phyloP scores from a whole-genome alignment of 75 land plant genomes.

The Cunninghamia lanceolata region DNA sequence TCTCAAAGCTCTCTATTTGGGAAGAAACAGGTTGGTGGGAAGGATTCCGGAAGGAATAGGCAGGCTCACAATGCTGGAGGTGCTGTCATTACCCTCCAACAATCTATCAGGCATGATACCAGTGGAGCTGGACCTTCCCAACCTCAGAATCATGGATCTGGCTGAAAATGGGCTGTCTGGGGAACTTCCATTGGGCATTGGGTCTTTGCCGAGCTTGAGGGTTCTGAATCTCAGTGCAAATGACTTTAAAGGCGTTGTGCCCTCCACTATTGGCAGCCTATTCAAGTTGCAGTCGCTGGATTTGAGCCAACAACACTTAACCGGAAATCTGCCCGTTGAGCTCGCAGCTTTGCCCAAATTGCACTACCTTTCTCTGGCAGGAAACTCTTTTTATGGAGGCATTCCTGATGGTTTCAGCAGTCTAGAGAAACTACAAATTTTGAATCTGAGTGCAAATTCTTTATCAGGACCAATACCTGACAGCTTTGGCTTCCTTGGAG shows the following conservation, averaged over 20 bases:
- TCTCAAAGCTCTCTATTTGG: conserved; percentile 32
- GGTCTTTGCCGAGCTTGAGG: conserved; percentile 27
- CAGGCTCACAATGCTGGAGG: conserved; percentile 21
- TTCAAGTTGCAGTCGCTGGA: conserved; percentile 53
- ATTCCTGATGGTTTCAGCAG: conserved; percentile 67
- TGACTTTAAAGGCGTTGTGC: conserved; percentile 57
- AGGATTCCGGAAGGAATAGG: conserved; percentile 30
- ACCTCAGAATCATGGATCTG: conserved; percentile 49
- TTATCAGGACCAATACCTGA: conserved; percentile 62
- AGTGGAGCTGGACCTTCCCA: conserved; percentile 35
- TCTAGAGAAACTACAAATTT: conserved; percentile 30
- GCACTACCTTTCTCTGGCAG: conserved; percentile 44
- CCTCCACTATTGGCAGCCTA: conserved; percentile 51
- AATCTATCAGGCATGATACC: conserved; percentile 43
- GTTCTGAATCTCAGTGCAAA: conserved; percentile 64
- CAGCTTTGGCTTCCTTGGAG: conserved; percentile 51
- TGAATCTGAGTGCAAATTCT: conserved; percentile 48
- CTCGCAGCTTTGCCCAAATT: conserved; percentile 63
- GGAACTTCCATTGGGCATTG: conserved; percentile 42
- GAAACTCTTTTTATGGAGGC: conserved; percentile 52
- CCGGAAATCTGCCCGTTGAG: conserved; percentile 60
- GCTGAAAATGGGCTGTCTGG: conserved; percentile 54
- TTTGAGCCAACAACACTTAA: conserved; percentile 62
- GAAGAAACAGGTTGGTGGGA: conserved; percentile 44
- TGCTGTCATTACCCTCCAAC: conserved; percentile 35